Base-by-base conservation (phyloP, 2,329 filamentous ascomycete species). In the Bipolaris sorokiniana region DNA sequence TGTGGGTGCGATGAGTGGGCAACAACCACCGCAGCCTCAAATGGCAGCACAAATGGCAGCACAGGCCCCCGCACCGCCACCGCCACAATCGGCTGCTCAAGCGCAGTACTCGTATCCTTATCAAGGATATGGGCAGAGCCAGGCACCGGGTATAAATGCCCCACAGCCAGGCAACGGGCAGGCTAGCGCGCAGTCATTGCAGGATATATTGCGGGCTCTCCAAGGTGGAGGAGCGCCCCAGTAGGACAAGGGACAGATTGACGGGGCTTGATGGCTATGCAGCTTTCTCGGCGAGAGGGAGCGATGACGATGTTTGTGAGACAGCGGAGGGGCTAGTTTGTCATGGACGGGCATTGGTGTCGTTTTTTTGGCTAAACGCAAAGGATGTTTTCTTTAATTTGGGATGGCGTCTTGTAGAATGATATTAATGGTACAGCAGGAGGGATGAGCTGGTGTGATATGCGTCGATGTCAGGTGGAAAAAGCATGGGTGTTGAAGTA, bases 161-260 rank as follows among this genome's bases (percentile, higher is more conserved):
- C 62, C 54, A 36, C 55, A 63, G 48, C 65, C 65, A 53, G 53
- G 51, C 42, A 67, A 63, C 22, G 52, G 60, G 22, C 72, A 74
- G 57, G 60, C 50, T 26, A 59, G 59, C 15, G 65, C 58, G 10
- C 65, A 63, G 46, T 69, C 69, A 16, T 49, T 74, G 10, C 67
- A 74, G 40, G 73, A 74, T 50, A 74, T 75, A 23, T 53, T 75
- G 20, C 63, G 72, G 48, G 65, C 66, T 7, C 60, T 75, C 5
- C 66, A 68, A 33, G 65, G 59, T n/a, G 62, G 58, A 7, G 64
- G 65, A 23, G 64, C 63, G 9, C 54, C 47, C n/a, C 52, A 55
- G 18, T 59, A 48, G 37, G 23, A 16, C 28, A 18, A 5, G n/a
- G 22, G 20, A 22, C 9, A 9, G 15, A 13, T 34, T 2, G 9